phyloP scores from a whole-genome alignment of 2,329 filamentous ascomycete species.

The Stemphylium lycopersici region DNA sequence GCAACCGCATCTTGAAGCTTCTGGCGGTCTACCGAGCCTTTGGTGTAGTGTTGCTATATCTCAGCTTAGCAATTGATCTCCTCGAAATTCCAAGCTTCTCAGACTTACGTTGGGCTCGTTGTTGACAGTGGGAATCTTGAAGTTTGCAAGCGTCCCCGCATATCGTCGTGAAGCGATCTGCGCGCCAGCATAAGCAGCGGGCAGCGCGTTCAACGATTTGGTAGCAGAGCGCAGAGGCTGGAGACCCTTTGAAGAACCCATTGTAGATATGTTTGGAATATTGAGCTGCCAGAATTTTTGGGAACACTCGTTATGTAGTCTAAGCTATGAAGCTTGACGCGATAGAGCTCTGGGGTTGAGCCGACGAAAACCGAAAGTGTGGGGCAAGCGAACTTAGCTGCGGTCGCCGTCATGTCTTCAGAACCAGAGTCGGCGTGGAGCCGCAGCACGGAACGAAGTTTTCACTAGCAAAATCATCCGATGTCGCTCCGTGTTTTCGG shows the following conservation, averaged over 20 bases:
- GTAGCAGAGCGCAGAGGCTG: constrained; percentile 39
- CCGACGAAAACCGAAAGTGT: constrained; percentile 34
- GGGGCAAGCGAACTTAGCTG: constrained; percentile 20
- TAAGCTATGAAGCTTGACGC: constrained; percentile 21
- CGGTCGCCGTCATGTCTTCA: constrained; percentile 13
- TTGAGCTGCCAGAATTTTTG: neutral
- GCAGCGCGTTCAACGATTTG: constrained; percentile 32
- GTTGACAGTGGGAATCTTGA: constrained; percentile 83
- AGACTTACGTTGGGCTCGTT: constrained; percentile 92
- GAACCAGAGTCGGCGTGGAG: constrained; percentile 11
- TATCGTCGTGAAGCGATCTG: constrained; percentile 37
- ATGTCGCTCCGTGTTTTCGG: constrained; percentile 28
- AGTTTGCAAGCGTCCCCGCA: constrained; percentile 72
- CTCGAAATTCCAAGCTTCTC: neutral
- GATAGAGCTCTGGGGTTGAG: constrained; percentile 23
- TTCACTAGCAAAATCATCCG: constrained; percentile 14
- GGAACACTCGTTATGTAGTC: constrained; percentile 30
- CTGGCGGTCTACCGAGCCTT: constrained; percentile 79
- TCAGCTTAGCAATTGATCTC: constrained; percentile 4
- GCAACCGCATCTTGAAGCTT: constrained; percentile 77
- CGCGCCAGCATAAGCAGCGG: constrained; percentile 30
- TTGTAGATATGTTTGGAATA: constrained; percentile 18
- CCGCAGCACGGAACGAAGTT: constrained; percentile 8
- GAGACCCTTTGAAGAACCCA: constrained; percentile 43
- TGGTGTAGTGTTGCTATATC: constrained; percentile 81